phyloP scores from a whole-genome alignment of 805 yeast species.

The Saturnispora halmiae region DNA sequence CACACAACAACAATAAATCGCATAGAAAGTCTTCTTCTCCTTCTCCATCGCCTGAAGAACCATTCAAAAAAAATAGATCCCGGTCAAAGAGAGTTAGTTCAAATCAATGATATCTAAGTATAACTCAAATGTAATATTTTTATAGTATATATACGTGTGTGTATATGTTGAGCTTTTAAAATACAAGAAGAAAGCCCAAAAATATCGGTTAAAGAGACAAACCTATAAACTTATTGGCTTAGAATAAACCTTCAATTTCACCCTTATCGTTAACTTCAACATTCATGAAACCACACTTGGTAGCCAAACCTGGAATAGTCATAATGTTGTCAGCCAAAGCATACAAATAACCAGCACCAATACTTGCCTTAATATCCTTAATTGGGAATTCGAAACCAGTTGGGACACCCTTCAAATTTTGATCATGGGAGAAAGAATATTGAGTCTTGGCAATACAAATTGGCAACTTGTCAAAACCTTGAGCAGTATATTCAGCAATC shows the following conservation, averaged over 20 bases:
- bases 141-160: no score
- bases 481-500: constrained; percentile 70
- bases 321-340: constrained; percentile 95
- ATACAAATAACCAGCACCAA: constrained; percentile 94
- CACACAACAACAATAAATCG: background rate
- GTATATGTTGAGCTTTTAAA: no score
- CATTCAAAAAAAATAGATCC: no score
- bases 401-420: constrained; percentile 89
- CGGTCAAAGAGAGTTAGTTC: no score
- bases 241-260: constrained; percentile 88
- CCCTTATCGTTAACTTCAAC: constrained; percentile 89
- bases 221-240: no score
- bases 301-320: constrained; percentile 96
- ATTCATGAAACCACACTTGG: constrained; percentile 94
- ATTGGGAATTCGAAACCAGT: constrained; percentile 90
- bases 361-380: constrained; percentile 86
- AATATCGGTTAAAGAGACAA: no score
- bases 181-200: no score
- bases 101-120: no score
- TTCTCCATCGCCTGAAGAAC: no score
- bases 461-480: constrained; percentile 87
- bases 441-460: constrained; percentile 97
- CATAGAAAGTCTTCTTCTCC: background rate
- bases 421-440: constrained; percentile 91
- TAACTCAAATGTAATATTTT: no score